Evolutionary conservation across 1,284 basidiomycete species (phyloP).

Genomic region (Rhodotorula sp.): DNA sequence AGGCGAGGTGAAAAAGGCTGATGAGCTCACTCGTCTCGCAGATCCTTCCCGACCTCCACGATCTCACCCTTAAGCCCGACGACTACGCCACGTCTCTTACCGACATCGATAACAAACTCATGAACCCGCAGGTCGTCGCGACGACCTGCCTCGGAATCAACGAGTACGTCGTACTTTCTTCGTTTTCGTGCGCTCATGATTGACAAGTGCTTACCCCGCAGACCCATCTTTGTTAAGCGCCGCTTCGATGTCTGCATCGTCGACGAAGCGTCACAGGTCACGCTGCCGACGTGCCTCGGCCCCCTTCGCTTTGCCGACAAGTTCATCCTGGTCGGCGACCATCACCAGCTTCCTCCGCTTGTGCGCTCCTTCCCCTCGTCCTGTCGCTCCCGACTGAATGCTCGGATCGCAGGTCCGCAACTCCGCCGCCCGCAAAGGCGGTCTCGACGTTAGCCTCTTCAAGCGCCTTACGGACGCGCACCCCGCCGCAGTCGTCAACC

Average conservation of each 20-base stretch:
- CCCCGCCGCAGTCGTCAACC: conserved; percentile 75
- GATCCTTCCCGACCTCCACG: conserved; percentile 63
- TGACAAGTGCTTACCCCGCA: conserved; percentile 48
- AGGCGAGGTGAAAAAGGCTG: not conserved
- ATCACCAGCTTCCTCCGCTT: conserved; percentile 92
- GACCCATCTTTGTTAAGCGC: conserved; percentile 78
- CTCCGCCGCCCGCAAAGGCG: conserved; percentile 73
- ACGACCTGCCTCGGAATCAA: conserved; percentile 92
- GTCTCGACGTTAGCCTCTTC: conserved; percentile 88
- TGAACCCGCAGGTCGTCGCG: conserved; percentile 88
- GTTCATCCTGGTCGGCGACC: conserved; percentile 95
- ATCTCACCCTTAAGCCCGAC: conserved; percentile 66
- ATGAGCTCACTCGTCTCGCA: not conserved
- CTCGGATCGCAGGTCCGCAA: conserved; percentile 68
- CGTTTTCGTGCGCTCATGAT: not conserved
- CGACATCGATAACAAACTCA: conserved; percentile 74
- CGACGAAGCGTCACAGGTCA: conserved; percentile 97
- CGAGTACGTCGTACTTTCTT: conserved; percentile 64
- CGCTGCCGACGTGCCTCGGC: conserved; percentile 90
- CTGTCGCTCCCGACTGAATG: not conserved
- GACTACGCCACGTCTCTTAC: conserved; percentile 65
- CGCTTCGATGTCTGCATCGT: conserved; percentile 97
- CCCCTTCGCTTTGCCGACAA: conserved; percentile 85
- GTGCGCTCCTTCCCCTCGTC: conserved; percentile 56
- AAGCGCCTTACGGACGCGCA: conserved; percentile 81